Evolutionary conservation across 805 yeast genomes (phyloP).

Genomic region (Kodamaea hsintzibuensis): DNA sequence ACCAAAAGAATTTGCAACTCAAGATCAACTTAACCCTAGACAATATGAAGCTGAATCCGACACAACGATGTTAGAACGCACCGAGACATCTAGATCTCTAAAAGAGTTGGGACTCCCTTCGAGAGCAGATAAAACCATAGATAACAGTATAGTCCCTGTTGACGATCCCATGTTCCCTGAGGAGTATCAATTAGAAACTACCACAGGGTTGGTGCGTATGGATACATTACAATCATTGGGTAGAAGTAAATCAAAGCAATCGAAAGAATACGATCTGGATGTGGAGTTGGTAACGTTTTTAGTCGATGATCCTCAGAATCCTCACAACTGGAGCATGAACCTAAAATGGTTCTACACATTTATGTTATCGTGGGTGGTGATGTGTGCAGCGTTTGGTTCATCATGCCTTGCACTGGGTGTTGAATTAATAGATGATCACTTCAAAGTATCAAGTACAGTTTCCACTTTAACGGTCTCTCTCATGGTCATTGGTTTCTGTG

Average conservation of each 20-base stretch:
- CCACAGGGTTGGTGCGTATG: constrained; percentile 84
- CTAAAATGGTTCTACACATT: constrained; percentile 68
- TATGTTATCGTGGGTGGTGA: constrained; percentile 67
- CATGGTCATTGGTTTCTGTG: constrained; percentile 85
- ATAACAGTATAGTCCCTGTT: constrained; percentile 45
- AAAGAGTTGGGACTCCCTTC: constrained; percentile 58
- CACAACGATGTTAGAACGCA: constrained; percentile 17
- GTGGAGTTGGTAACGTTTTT: constrained; percentile 83
- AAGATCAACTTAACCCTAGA: background rate
- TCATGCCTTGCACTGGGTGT: constrained; percentile 88
- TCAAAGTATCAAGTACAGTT: constrained; percentile 73
- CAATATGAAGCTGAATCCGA: background rate
- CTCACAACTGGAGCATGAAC: constrained; percentile 73
- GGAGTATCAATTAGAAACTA: constrained; percentile 85
- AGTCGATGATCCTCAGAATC: constrained; percentile 82
- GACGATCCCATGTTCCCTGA: constrained; percentile 83
- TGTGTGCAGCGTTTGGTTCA: constrained; percentile 91
- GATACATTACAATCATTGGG: constrained; percentile 69
- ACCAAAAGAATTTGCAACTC: background rate
- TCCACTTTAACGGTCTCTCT: constrained; percentile 77
- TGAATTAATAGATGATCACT: constrained; percentile 61
- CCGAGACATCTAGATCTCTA: constrained; percentile 75
- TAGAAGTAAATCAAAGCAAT: constrained; percentile 34
- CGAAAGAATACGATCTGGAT: constrained; percentile 53
- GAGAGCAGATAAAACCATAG: constrained; percentile 53